Evolutionary conservation across 257 asterid genomes (phyloP), one percentile per base, ranked within the genome.

Genomic region (Sherardia arvensis): DNA sequence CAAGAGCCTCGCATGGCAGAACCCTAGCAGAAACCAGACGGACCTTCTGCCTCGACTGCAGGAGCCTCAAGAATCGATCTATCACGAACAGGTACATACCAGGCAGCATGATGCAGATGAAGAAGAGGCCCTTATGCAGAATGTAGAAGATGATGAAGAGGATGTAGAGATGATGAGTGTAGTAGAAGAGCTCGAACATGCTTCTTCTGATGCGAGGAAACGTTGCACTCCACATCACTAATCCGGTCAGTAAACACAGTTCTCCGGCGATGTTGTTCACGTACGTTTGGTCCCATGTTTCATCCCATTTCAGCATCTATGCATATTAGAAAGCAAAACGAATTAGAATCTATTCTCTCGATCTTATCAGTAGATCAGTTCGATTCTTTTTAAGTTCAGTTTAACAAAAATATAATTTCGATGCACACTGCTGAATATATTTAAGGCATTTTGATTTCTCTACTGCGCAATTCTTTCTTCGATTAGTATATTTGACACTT

Each of bases 211-310:
- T 83, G 25, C 67, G 74, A 20, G 95, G 88, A 74, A 78, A 84
- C 28, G 90, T 71, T 51, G 97, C 77, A 0, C 74, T 67, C 99
- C 99, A 92, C 36, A 92, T 47, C 6, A 71, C 68, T 72, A 92
- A 59, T 68, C 96, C 99, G 75, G 76, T 68, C 32, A 92, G 1
- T 63, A 92, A 45, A 43, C 87, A 75, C 0, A 92, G 77, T 70
- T 92, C 99, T 69, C 99, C 99, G 9, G 99, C 88, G 75, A 92
- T 69, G 75, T 91, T 88, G 72, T 96, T 84, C 34, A 86, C 93
- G 72, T 91, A 84, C 7, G 74, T 74, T 14, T 26, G 59, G 23
- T 74, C 78, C 78, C 73, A 66, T 81, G 83, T 59, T 10, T 79
- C 90, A 60, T 85, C 92, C 98, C 98, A 91, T 77, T 74, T 75